Percentiles rank a stretch among this genome's conserved stretches.
Conservation (phyloP, 768 basidiomycete genomes). For the Naematelia aurantialba region DNA sequence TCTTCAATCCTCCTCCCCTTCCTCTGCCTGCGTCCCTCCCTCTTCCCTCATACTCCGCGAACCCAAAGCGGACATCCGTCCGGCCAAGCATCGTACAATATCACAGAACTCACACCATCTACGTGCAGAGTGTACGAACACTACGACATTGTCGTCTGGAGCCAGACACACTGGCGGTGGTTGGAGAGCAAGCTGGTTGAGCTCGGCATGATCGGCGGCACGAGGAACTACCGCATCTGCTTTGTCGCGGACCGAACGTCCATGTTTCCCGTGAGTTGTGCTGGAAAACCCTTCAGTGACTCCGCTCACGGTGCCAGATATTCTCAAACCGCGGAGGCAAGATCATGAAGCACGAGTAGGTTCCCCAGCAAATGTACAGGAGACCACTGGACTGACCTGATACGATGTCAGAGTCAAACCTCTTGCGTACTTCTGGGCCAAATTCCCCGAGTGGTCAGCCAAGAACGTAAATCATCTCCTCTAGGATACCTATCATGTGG, state of each 20-base stretch:
- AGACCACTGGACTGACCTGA: neutral
- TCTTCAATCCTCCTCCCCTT: too few relatives aligned
- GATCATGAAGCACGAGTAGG: conserved; percentile 69
- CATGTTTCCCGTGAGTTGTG: conserved; percentile 66
- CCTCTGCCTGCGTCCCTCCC: too few relatives aligned
- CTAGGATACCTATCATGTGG: neutral
- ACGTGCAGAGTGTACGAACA: conserved; percentile 60
- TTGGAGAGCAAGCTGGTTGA: conserved; percentile 82
- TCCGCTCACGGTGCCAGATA: conserved; percentile 46
- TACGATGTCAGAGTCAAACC: conserved; percentile 42
- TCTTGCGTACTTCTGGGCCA: conserved; percentile 71
- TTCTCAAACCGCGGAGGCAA: conserved; percentile 70
- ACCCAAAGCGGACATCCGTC: too few relatives aligned
- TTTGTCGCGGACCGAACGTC: conserved; percentile 76
- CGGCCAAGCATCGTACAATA: too few relatives aligned
- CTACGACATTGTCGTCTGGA: conserved; percentile 91
- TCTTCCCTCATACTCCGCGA: too few relatives aligned
- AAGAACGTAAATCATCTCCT: conserved; percentile 25
- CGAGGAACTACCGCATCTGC: conserved; percentile 61
- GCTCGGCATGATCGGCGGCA: conserved; percentile 73
- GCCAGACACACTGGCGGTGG: conserved; percentile 77
- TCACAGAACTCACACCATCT: neutral
- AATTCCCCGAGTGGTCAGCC: conserved; percentile 68
- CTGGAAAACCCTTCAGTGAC: neutral
- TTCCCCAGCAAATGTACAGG: neutral